Conservation (phyloP, 2,329 filamentous ascomycete species). For the Gaeumannomyces sp. region DNA sequence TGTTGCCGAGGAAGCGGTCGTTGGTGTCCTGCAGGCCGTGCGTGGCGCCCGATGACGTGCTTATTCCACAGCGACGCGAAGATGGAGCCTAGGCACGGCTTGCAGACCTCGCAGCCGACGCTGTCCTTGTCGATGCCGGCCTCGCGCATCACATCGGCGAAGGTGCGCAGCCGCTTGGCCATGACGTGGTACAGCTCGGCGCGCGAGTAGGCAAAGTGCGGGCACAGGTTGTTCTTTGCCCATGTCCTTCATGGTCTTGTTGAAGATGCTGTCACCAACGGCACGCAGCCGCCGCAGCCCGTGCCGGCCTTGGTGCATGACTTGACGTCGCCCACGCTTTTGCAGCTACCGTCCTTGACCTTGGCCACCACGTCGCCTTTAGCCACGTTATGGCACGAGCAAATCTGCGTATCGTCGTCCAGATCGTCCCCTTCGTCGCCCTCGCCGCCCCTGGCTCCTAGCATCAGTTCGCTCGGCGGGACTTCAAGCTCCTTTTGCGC, state of each 20-base stretch:
- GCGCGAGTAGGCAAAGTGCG: constrained; percentile 77
- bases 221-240: constrained; percentile 80
- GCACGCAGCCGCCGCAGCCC: constrained; percentile 85
- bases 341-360: constrained; percentile 75
- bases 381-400: constrained; percentile 87
- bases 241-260: constrained; percentile 78
- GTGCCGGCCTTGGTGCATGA: constrained; percentile 88
- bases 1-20: constrained; percentile 81
- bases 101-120: constrained; percentile 82
- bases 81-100: constrained; percentile 75
- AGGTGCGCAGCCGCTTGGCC: constrained; percentile 68
- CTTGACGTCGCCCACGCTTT: constrained; percentile 76
- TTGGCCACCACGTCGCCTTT: constrained; percentile 71
- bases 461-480: constrained; percentile 74
- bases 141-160: constrained; percentile 71
- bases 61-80: constrained; percentile 77
- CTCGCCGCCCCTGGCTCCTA: constrained; percentile 70
- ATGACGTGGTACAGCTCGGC: constrained; percentile 85
- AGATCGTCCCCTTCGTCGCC: constrained; percentile 72
- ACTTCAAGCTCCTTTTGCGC: constrained; percentile 72
- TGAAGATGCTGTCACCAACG: constrained; percentile 87
- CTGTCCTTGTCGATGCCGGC: constrained; percentile 53
- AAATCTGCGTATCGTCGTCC: constrained; percentile 80
- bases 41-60: constrained; percentile 62
- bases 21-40: constrained; percentile 86